These are phyloP conservation scores for Leptographium radiaticola DNA, from an alignment of 2,329 filamentous ascomycete genomes.

Conservation along the genomic window DNA sequence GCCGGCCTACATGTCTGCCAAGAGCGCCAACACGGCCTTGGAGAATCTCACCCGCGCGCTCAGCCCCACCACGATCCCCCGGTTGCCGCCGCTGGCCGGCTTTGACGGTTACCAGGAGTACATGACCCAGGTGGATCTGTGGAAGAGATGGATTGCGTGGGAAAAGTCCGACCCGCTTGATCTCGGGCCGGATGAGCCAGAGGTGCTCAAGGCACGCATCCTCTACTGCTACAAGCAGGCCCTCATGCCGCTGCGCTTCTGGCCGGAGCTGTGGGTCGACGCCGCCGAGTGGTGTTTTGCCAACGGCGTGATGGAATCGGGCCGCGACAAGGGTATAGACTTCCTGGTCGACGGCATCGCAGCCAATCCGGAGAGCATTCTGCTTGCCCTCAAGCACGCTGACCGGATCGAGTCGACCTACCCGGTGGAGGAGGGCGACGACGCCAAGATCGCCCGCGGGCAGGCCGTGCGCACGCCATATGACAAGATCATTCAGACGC, in stretches of 20 bases:
- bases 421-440: constrained; percentile 63
- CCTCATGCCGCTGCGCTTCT: constrained; percentile 84
- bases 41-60: constrained; percentile 75
- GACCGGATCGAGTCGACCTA: constrained; percentile 75
- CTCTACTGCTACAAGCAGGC: constrained; percentile 90
- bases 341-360: constrained; percentile 72
- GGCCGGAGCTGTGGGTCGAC: constrained; percentile 92
- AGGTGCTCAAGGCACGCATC: constrained; percentile 63
- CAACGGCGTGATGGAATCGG: constrained; percentile 53
- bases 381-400: constrained; percentile 79
- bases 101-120: constrained; percentile 83
- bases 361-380: constrained; percentile 86
- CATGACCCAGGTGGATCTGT: constrained; percentile 68
- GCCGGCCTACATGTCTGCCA: constrained; percentile 88
- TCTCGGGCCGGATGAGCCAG: constrained; percentile 66
- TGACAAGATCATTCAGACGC: constrained; percentile 65
- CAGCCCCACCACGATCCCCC: constrained; percentile 63
- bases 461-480: constrained; percentile 71
- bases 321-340: constrained; percentile 50
- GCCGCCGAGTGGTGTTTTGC: constrained; percentile 86
- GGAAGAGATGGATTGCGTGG: constrained; percentile 92
- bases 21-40: constrained; percentile 79
- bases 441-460: constrained; percentile 61
- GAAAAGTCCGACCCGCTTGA: constrained; percentile 89
- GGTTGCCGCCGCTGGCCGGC: constrained; percentile 68